Conservation (phyloP, 352 stramenopile genomes). For the Pythium coloratum region DNA sequence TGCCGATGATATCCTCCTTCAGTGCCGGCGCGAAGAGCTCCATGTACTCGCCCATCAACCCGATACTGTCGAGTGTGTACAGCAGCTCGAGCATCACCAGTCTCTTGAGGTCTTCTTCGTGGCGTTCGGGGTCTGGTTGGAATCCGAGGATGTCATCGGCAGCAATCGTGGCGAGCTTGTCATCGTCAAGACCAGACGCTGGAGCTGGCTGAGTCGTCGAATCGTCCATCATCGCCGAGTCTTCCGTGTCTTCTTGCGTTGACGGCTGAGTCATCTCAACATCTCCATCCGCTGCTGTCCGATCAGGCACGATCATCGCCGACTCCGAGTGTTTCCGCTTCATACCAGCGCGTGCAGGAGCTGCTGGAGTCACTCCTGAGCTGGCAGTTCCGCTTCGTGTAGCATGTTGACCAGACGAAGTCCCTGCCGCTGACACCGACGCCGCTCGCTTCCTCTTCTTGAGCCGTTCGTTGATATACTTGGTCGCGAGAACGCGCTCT, state of each 20-base stretch:
- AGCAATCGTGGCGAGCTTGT: slow-evolving; percentile 1
- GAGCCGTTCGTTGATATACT: slow-evolving; percentile 78
- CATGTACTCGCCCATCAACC: slow-evolving; percentile 82
- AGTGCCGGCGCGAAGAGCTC: slow-evolving; percentile 80
- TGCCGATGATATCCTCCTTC: slow-evolving; percentile 83
- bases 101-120: slow-evolving; percentile 79
- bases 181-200: background rate
- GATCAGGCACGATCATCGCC: background rate
- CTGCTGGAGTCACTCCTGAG: background rate
- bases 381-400: background rate
- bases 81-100: slow-evolving; percentile 82
- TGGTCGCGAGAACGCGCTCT: slow-evolving; percentile 61
- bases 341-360: background rate
- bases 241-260: slow-evolving; percentile 16
- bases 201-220: background rate
- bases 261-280: background rate
- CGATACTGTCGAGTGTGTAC: slow-evolving; percentile 83
- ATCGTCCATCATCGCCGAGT: background rate
- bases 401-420: background rate
- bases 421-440: slow-evolving; percentile 9
- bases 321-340: slow-evolving; percentile 29
- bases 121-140: slow-evolving; percentile 40
- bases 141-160: slow-evolving; percentile 16
- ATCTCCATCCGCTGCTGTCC: background rate
- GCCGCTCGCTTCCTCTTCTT: slow-evolving; percentile 28